Conservation (phyloP, 345 rosid genomes). For the Populus euphratica region DNA sequence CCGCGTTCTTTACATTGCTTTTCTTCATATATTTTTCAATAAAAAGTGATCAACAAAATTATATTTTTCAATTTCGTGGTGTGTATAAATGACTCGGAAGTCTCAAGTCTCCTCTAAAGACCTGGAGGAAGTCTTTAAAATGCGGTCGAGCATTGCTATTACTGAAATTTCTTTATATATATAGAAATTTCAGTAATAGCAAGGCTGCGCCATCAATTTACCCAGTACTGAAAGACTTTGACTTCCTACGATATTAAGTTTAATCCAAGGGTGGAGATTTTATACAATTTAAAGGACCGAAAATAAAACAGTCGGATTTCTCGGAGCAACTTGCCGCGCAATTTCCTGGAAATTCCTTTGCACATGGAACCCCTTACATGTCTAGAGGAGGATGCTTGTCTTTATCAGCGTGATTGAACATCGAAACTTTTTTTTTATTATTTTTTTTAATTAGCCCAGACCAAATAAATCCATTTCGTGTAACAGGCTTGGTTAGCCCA, state of each 20-base stretch:
- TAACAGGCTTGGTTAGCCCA: neutral
- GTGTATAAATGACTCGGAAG: neutral
- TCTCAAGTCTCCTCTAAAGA: neutral
- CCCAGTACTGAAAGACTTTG: no score
- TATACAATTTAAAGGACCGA: neutral
- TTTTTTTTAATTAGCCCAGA: neutral
- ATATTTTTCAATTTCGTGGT: neutral
- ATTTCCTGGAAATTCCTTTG: neutral
- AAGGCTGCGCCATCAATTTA: no score
- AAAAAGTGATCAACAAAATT: neutral
- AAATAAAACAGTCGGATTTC: neutral
- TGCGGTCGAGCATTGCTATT: neutral
- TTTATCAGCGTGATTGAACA: neutral
- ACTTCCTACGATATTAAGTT: neutral
- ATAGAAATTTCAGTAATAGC: no score
- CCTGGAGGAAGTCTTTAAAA: neutral
- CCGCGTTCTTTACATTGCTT: neutral
- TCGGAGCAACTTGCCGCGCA: neutral
- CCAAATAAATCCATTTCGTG: neutral
- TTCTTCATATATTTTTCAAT: neutral
- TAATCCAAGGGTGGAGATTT: neutral
- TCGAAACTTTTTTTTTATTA: neutral
- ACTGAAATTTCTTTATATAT: neutral
- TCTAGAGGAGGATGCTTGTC: neutral
- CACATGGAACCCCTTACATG: neutral